These are phyloP conservation scores for Myochromella boudieri DNA, from an alignment of 768 basidiomycete species.

Conservation along the genomic window DNA sequence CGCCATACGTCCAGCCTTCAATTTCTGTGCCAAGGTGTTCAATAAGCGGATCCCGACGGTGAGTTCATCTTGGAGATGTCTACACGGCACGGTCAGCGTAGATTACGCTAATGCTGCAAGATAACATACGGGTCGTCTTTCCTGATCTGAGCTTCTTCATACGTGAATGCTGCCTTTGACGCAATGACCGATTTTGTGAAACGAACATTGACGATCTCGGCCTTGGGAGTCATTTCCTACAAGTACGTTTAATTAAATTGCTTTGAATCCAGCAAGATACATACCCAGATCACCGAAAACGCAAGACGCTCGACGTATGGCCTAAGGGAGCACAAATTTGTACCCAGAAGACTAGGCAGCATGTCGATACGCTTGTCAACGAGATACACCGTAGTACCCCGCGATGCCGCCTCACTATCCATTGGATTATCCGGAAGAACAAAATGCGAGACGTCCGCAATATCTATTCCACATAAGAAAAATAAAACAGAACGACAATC, in stretches of 20 bases:
- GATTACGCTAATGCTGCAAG: not conserved
- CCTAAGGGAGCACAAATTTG: constrained; percentile 91
- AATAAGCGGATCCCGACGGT: constrained; percentile 87
- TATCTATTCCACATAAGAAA: constrained; percentile 54
- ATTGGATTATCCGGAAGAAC: constrained; percentile 92
- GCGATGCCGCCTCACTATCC: constrained; percentile 93
- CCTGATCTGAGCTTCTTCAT: constrained; percentile 91
- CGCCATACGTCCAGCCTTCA: constrained; percentile 84
- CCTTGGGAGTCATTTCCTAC: constrained; percentile 87
- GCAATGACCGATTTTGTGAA: constrained; percentile 97
- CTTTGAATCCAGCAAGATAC: not conserved
- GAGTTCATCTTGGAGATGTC: constrained; percentile 75
- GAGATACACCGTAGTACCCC: constrained; percentile 96
- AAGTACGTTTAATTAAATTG: constrained; percentile 11
- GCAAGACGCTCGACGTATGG: constrained; percentile 93
- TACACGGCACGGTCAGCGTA: constrained; percentile 24
- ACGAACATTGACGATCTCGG: constrained; percentile 85
- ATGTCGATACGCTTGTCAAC: constrained; percentile 99
- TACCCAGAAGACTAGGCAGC: constrained; percentile 91
- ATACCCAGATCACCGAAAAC: constrained; percentile 94
- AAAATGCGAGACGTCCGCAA: constrained; percentile 97
- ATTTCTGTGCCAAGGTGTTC: constrained; percentile 81
- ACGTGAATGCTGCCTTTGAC: constrained; percentile 95
- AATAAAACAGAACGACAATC: not conserved
- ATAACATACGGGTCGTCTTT: constrained; percentile 86